Percentiles rank a stretch among this genome's conserved stretches.
Evolutionary conservation across 495 filamentous ascomycete genomes (phyloP).

Genomic region (Copromyces sp.): DNA sequence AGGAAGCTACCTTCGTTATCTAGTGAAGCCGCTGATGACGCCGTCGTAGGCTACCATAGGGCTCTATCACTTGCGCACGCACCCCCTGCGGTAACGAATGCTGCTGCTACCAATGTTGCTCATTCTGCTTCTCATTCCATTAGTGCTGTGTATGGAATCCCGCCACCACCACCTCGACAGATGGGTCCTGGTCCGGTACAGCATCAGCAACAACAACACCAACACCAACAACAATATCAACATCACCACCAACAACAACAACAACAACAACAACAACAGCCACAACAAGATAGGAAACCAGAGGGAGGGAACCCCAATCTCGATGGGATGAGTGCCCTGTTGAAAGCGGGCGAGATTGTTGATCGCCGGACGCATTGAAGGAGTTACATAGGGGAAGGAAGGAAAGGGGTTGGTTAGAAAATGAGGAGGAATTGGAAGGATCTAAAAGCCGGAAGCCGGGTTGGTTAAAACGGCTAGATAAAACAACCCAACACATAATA

Average conservation of each 20-base stretch:
- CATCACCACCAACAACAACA: background rate
- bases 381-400: constrained; percentile 4
- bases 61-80: constrained; percentile 5
- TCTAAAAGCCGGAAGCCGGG: background rate
- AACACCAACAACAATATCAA: background rate
- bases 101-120: background rate
- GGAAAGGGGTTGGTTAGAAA: constrained; percentile 3
- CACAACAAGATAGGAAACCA: constrained; percentile 4
- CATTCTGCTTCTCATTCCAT: background rate
- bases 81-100: background rate
- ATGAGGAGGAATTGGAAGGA: background rate
- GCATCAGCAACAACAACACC: background rate
- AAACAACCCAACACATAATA: background rate
- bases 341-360: constrained; percentile 45
- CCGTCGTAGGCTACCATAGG: constrained; percentile 13
- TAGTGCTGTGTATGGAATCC: background rate
- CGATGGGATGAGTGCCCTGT: constrained; percentile 44
- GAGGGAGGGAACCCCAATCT: constrained; percentile 11
- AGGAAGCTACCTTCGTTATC: background rate
- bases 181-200: background rate
- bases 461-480: background rate
- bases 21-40: constrained; percentile 7
- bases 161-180: background rate
- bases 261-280: background rate
- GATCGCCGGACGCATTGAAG: constrained; percentile 26